phyloP scores from a whole-genome alignment of 1,284 basidiomycete genomes.

The Mycosarcoma mackinlayi region DNA sequence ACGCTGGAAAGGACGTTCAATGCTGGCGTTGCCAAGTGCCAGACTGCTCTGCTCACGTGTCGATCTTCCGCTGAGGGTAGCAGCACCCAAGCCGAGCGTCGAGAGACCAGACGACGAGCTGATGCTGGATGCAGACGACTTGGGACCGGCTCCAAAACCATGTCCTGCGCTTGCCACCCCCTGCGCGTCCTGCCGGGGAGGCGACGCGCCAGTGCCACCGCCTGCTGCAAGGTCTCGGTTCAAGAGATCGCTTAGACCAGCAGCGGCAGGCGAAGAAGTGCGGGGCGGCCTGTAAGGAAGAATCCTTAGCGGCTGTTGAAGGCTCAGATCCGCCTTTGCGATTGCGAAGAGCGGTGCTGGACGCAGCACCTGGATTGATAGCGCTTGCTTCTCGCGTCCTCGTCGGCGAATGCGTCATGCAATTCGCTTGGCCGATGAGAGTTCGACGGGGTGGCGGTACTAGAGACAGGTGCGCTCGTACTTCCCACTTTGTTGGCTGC shows the following conservation, averaged over 20 bases:
- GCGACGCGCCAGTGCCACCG: slow-evolving; percentile 29
- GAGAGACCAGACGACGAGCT: slow-evolving; percentile 35
- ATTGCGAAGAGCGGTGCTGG: slow-evolving; percentile 29
- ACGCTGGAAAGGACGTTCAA: slow-evolving; percentile 40
- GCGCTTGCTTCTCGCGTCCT: slow-evolving; percentile 26
- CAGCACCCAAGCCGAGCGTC: slow-evolving; percentile 27
- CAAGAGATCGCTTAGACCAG: slow-evolving; percentile 46
- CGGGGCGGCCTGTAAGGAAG: slow-evolving; percentile 15
- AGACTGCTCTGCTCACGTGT: slow-evolving; percentile 55
- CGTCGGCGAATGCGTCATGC: neutral
- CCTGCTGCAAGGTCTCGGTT: slow-evolving; percentile 43
- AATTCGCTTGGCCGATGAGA: slow-evolving; percentile 10
- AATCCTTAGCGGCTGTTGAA: slow-evolving; percentile 9
- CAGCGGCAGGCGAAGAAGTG: slow-evolving; percentile 42
- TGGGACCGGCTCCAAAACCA: slow-evolving; percentile 42
- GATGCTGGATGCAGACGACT: slow-evolving; percentile 28
- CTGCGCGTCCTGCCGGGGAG: slow-evolving; percentile 32
- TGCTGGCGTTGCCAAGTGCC: slow-evolving; percentile 59
- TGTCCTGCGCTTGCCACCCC: slow-evolving; percentile 40
- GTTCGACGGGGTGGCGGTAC: slow-evolving; percentile 30
- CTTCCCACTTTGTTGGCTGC: slow-evolving; percentile 25
- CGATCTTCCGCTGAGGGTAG: slow-evolving; percentile 19
- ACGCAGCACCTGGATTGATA: slow-evolving; percentile 7
- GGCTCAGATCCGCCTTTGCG: slow-evolving; percentile 26
- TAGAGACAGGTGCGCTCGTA: slow-evolving; percentile 45